phyloP scores from a whole-genome alignment of 805 yeast genomes.

The Metschnikowia colocasiae region DNA sequence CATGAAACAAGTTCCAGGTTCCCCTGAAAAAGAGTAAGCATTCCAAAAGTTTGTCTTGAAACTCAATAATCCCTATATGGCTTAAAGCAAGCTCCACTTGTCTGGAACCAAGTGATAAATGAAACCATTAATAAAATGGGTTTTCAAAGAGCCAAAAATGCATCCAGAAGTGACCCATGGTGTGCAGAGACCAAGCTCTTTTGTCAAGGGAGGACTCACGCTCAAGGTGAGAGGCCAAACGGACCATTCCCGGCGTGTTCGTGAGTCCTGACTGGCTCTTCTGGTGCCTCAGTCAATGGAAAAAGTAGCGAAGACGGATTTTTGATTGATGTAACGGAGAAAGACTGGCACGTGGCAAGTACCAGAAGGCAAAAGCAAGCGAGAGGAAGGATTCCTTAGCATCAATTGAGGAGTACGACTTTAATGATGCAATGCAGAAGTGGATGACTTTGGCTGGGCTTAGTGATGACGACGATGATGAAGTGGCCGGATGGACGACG shows the following conservation, averaged over 20 bases:
- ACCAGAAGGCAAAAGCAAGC: slow-evolving; percentile 12
- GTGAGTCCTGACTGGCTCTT: slow-evolving; percentile 93
- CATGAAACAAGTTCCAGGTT: too few relatives aligned
- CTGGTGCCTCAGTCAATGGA: slow-evolving; percentile 79
- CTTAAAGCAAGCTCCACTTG: too few relatives aligned
- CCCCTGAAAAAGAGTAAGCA: too few relatives aligned
- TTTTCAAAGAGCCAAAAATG: too few relatives aligned
- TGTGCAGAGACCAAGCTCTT: slow-evolving; percentile 66
- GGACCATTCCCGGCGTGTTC: slow-evolving; percentile 58
- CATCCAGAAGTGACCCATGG: slow-evolving; percentile 75
- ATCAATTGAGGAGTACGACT: slow-evolving; percentile 35
- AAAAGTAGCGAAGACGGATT: slow-evolving; percentile 56
- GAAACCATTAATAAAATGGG: too few relatives aligned
- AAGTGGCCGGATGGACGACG: slow-evolving; percentile 25
- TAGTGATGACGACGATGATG: slow-evolving; percentile 36
- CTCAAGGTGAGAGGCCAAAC: slow-evolving; percentile 77
- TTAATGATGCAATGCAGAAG: slow-evolving; percentile 43
- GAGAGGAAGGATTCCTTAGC: slow-evolving; percentile 26
- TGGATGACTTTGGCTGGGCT: slow-evolving; percentile 46
- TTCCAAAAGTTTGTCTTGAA: too few relatives aligned
- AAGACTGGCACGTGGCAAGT: slow-evolving; percentile 38
- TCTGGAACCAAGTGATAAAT: too few relatives aligned
- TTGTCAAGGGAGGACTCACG: slow-evolving; percentile 46
- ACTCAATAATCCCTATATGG: too few relatives aligned
- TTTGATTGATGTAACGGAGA: slow-evolving; percentile 46